phyloP scores from a whole-genome alignment of 2,329 filamentous ascomycete genomes.

The Mariannaea sp. region DNA sequence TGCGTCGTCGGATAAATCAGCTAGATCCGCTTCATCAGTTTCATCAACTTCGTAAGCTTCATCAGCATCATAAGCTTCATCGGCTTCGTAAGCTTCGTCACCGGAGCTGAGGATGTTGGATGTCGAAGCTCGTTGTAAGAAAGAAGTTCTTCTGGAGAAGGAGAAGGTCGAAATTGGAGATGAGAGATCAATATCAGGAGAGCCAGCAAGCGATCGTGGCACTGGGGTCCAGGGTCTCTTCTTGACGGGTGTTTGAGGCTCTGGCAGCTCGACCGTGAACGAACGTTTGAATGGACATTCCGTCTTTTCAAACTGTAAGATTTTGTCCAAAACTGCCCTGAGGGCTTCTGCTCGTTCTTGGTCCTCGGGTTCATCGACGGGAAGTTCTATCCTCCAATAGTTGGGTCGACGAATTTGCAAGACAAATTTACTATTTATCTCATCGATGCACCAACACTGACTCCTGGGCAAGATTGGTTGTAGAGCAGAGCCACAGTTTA shows the following conservation, averaged over 20 bases:
- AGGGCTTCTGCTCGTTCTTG: constrained; percentile 67
- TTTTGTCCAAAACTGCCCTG: constrained; percentile 69
- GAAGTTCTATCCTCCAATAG: constrained; percentile 90
- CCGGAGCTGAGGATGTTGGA: constrained; percentile 19
- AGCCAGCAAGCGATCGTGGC: constrained; percentile 21
- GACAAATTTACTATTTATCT: constrained; percentile 80
- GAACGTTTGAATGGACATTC: constrained; percentile 81
- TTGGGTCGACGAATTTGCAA: constrained; percentile 80
- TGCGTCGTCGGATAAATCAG: constrained; percentile 8
- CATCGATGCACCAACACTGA: constrained; percentile 92
- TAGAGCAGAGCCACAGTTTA: constrained; percentile 82
- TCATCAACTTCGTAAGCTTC: constrained; percentile 13
- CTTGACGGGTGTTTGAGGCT: constrained; percentile 67
- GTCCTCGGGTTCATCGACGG: constrained; percentile 56
- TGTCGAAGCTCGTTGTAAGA: constrained; percentile 23
- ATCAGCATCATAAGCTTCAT: too few relatives aligned
- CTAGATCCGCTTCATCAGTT: too few relatives aligned
- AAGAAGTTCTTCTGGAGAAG: constrained; percentile 25
- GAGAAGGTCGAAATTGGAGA: constrained; percentile 11
- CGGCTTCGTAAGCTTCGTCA: constrained; percentile 13
- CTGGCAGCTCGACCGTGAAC: constrained; percentile 76
- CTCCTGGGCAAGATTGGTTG: constrained; percentile 88
- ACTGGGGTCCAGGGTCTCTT: constrained; percentile 71
- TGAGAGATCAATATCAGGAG: constrained; percentile 17
- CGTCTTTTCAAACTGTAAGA: constrained; percentile 86